Base-by-base conservation (phyloP, 306 rosid genomes). In the Malus asiatica region DNA sequence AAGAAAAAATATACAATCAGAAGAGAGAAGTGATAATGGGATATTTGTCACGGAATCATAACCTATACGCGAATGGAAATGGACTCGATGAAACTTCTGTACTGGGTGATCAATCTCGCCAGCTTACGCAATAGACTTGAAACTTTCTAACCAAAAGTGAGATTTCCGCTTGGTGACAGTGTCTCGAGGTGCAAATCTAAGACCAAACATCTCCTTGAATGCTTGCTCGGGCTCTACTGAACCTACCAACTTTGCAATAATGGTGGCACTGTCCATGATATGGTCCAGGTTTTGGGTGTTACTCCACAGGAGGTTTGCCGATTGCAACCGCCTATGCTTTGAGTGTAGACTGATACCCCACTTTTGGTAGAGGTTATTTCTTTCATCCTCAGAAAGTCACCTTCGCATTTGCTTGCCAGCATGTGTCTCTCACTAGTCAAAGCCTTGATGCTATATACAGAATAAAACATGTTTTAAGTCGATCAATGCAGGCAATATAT, bases 131-230 rank as follows among this genome's bases (percentile, higher is more conserved):
- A 85, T 83, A 73, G 73, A 58, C 80, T 73, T 85, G 76, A 88
- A 51, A 46, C 87, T 82, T 53, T 80, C 76, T 15, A 85, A 69
- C 90, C 93, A 83, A 66, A 86, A 75, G 52, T 77, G 78, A 77
- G 83, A 84, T 83, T 62, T 90, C 73, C 82, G 80, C 77, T 80
- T 78, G 8, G 40, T 7, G 1, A 22, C 1, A 6, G 90, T 65
- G n/a, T 82, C 81, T 40, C 88, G 62, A 29, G 97, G 96, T n/a
- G 91, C 81, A 81, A 96, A 90, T 87, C 89, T 92, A 72, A 96
- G 99, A 14, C 97, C 99, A 82, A 96, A 96, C 98, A 96, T 92
- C 85, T 92, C 99, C 92, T 86, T 96, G 85, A 86, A 90, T 29
- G 99, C 99, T 27, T 77, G 85, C 33, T 88, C 88, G 53, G 99